Base-by-base conservation (phyloP, 257 asterid species). In the Penstemon barbatus region DNA sequence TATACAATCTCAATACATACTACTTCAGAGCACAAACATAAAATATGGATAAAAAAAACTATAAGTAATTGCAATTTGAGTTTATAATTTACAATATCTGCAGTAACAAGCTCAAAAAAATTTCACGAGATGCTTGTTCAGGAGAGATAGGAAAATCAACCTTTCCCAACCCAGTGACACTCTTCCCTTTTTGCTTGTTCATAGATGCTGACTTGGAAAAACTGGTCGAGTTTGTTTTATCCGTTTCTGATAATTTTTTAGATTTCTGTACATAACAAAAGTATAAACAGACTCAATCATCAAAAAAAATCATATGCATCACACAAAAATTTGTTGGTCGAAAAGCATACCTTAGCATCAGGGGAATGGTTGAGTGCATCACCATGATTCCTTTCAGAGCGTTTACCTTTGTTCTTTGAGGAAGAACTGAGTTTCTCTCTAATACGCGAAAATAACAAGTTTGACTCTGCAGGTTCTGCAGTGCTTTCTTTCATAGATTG, bases 91-190 rank as follows among this genome's bases (percentile, higher is more conserved):
- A 63, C 54, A 43, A 63, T 63, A 72, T 10, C 19, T 56, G 65
- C 69, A 61, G 54, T 46, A 65, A 59, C 57, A 61, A 61, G 60
- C 57, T 51, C 59, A 25, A 42, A 51, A 13, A 50, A 49, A 63
- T n/a, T 25, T 46, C 70, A 67, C 46, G 61, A 52, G 49, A 74
- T 25, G 33, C 33, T 25, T 25, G 33, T 25, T 25, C 59, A 50
- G 55, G 48, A 71, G 41, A 43, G 63, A 43, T 50, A 36, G 56
- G 19, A 75, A 7, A 40, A 19, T 63, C 84, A 62, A 91, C 99
- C 98, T 94, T 91, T 69, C 82, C 86, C 78, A 86, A 71, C 70
- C 88, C 90, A 46, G 79, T 5, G 45, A 75, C 39, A 70, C 79
- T 83, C 79, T 65, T 85, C 65, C 54, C 84, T 41, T 83, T 91